phyloP scores from a whole-genome alignment of 2,329 filamentous ascomycete genomes.

The Paecilomyces variotii region DNA sequence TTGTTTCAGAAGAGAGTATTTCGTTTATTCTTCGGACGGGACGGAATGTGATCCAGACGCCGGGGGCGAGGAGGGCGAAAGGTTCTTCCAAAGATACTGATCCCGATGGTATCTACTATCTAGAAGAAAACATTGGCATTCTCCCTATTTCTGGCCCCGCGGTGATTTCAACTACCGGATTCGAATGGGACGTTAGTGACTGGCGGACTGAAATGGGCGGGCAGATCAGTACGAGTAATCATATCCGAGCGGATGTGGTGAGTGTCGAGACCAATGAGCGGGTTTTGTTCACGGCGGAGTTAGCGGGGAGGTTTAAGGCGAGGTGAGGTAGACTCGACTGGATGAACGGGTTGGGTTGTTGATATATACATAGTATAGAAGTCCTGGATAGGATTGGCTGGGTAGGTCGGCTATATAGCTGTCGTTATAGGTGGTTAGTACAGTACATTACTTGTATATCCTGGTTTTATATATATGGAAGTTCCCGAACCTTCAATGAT shows the following conservation, averaged over 20 bases:
- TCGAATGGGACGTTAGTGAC: constrained; percentile 83
- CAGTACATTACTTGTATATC: too few species aligned
- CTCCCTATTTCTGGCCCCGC: constrained; percentile 74
- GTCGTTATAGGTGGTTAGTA: too few species aligned
- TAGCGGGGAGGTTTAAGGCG: constrained; percentile 37
- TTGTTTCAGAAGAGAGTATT: constrained; percentile 73
- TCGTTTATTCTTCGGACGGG: constrained; percentile 71
- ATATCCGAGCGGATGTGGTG: constrained; percentile 55
- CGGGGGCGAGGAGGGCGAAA: constrained; percentile 28
- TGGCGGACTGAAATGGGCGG: constrained; percentile 74
- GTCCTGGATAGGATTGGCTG: too few species aligned
- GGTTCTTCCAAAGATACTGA: constrained; percentile 14
- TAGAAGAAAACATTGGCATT: constrained; percentile 77
- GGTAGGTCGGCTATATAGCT: too few species aligned
- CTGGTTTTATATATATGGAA: too few species aligned
- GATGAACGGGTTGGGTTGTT: not conserved
- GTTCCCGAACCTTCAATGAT: too few species aligned
- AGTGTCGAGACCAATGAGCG: constrained; percentile 55
- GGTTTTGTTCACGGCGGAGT: constrained; percentile 68
- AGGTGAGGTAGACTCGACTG: constrained; percentile 2
- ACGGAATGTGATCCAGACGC: constrained; percentile 59
- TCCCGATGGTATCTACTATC: constrained; percentile 32
- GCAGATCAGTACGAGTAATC: constrained; percentile 72
- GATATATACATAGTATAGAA: not conserved
- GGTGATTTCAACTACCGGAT: constrained; percentile 66